These are phyloP conservation scores for Straminergon stramineum DNA, from an alignment of 225 moss, liverwort and hornwort genomes.

Conservation along the genomic window DNA sequence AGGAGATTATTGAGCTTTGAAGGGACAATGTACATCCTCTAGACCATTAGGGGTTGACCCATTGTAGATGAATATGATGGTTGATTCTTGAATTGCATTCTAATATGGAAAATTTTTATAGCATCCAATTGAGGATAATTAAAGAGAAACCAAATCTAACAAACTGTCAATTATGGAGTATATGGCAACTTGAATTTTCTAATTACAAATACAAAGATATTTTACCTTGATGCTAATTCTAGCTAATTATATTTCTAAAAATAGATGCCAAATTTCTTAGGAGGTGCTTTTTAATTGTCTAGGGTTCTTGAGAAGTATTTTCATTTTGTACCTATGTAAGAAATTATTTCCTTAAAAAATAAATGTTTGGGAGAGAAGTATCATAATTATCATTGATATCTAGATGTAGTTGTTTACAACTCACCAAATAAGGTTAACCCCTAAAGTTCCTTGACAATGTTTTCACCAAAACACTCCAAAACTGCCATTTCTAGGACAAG, in stretches of 20 bases:
- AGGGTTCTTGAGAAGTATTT: not conserved
- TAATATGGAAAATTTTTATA: not conserved
- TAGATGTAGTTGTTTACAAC: accelerated
- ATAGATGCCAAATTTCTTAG: not conserved
- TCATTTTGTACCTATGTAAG: not conserved
- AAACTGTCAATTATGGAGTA: accelerated
- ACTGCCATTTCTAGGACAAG: too few relatives aligned
- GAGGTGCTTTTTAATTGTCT: not conserved
- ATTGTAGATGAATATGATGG: not conserved
- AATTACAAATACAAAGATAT: too few relatives aligned
- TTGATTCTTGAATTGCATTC: not conserved
- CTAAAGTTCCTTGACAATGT: too few relatives aligned
- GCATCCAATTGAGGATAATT: not conserved
- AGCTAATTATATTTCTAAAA: not conserved
- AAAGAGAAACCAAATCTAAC: not conserved
- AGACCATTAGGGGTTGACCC: not conserved
- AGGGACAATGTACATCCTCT: not conserved
- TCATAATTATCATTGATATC: not conserved
- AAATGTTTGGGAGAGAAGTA: not conserved
- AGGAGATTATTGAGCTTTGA: not conserved
- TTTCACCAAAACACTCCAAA: too few relatives aligned
- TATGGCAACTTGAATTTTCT: not conserved
- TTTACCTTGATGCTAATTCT: accelerated
- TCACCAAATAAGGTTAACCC: not conserved
- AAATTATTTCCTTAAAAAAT: not conserved